A percentile compares a stretch with the other conserved stretches of the same genome.
phyloP scores from a whole-genome alignment of 192 early-diverging fungal species.

The Entomortierella lignicola region DNA sequence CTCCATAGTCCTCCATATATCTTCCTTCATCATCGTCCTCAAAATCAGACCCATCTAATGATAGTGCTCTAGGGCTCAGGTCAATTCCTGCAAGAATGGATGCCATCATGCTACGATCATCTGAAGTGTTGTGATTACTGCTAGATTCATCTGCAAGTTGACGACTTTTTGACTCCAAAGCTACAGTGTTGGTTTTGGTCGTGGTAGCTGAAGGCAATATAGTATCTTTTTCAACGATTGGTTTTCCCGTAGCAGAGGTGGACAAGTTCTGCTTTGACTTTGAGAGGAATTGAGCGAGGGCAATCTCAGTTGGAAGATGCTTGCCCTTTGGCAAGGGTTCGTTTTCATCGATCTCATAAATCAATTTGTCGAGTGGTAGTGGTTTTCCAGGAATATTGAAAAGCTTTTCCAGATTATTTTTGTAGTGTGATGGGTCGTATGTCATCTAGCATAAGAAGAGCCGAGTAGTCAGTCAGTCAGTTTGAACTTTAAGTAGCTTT shows the following conservation, averaged over 20 bases:
- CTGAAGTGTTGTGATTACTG: constrained; percentile 5
- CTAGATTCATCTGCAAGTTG: background rate
- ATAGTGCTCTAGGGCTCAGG: constrained; percentile 37
- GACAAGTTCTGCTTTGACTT: background rate
- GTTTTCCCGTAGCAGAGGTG: background rate
- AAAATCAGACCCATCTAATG: constrained; percentile 38
- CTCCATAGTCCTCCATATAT: constrained; percentile 28
- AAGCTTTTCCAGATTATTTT: constrained; percentile 71
- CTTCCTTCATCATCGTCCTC: constrained; percentile 19
- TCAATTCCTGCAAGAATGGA: constrained; percentile 48
- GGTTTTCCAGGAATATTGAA: constrained; percentile 53
- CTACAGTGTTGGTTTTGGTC: background rate
- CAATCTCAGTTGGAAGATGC: constrained; percentile 36
- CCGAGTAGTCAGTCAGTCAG: too few species aligned
- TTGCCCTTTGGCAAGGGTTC: constrained; percentile 50
- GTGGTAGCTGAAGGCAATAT: background rate
- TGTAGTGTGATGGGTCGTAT: constrained; percentile 75
- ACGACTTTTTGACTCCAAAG: background rate
- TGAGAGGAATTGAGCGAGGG: constrained; percentile 24
- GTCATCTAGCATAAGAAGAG: constrained; percentile 62
- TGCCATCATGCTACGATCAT: constrained; percentile 50
- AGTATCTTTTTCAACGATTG: background rate
- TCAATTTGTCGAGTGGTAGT: constrained; percentile 26
- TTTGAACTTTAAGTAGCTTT: too few species aligned
- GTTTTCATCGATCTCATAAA: constrained; percentile 46